phyloP scores from a whole-genome alignment of 1,284 basidiomycete genomes.

The Malassezia nana region DNA sequence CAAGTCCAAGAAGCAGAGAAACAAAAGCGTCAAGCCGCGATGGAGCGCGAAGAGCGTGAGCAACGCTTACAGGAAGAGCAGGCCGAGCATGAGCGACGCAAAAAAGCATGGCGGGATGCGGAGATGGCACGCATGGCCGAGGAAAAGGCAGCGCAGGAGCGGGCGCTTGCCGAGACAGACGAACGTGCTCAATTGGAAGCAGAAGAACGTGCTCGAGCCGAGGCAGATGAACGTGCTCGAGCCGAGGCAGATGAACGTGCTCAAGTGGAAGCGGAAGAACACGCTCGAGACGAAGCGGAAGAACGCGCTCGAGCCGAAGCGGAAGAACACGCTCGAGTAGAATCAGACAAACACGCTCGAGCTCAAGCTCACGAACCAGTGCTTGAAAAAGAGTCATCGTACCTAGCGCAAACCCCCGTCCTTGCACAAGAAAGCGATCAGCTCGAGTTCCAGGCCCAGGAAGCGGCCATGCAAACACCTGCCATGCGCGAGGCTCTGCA shows the following conservation, averaged over 20 bases:
- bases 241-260: slow-evolving; percentile 4
- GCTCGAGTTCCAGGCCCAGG: not conserved
- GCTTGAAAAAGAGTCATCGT: no score
- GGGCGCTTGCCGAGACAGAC: not conserved
- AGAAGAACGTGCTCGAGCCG: no score
- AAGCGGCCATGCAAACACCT: not conserved
- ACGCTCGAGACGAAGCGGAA: no score
- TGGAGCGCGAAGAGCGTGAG: not conserved
- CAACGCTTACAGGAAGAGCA: not conserved
- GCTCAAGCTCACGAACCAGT: no score
- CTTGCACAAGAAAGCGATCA: no score
- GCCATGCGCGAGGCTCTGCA: not conserved
- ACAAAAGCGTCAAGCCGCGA: not conserved
- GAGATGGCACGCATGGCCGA: not conserved
- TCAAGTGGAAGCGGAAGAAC: no score
- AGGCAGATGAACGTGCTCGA: not conserved
- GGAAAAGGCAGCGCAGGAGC: not conserved
- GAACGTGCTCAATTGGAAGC: no score
- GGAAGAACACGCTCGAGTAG: no score
- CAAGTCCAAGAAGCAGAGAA: not conserved
- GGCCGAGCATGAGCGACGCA: not conserved
- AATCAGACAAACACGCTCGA: no score
- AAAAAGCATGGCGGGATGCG: not conserved
- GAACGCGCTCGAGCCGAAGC: no score
- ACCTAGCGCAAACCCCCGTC: no score